Base-by-base conservation (phyloP, 257 asterid species). In the Cinchona pubescens region DNA sequence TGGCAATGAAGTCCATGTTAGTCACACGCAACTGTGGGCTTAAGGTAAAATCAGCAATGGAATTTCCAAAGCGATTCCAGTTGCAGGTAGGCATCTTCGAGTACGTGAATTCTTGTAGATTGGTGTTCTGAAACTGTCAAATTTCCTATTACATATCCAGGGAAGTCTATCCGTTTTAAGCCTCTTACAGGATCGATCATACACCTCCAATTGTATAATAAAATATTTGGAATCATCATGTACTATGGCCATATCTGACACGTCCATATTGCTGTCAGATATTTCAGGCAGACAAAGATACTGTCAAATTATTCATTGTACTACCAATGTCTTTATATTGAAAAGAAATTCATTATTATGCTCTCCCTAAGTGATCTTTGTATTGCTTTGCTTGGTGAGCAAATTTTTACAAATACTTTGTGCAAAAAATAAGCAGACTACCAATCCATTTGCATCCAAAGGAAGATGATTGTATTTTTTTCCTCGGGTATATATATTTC, bases 81-180 rank as follows among this genome's bases (percentile, higher is more conserved):
- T 79, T 78, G 68, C 60, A 79, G 72, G 80, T 74, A 48, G 76
- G 77, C 71, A 80, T 62, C 65, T 72, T 30, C 51, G 88, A 89
- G 71, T 79, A 79, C 71, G 34, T 42, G 69, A 83, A 80, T 71
- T 79, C 86, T 11, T 85, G 85, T 81, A 86, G 84, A 81, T 64
- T 86, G 63, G 86, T 88, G 53, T 79, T 81, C 25, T 84, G 76
- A 84, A 69, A 58, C 38, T 69, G 67, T 35, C 63, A n/a, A 65
- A 37, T 35, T 68, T 76, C 23, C 35, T 6, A 65, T 40, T 42
- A n/a, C 55, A 32, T 9, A 66, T 60, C 30, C 18, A 62, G 61
- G 59, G 42, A 53, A 76, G 75, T 40, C 49, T 71, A 74, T 49
- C 56, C 69, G 53, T 32, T 53, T 74, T 51, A 38, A 64, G 71